Evolutionary conservation across 768 basidiomycete genomes (phyloP).

Genomic region (Boletus rubropictus): DNA sequence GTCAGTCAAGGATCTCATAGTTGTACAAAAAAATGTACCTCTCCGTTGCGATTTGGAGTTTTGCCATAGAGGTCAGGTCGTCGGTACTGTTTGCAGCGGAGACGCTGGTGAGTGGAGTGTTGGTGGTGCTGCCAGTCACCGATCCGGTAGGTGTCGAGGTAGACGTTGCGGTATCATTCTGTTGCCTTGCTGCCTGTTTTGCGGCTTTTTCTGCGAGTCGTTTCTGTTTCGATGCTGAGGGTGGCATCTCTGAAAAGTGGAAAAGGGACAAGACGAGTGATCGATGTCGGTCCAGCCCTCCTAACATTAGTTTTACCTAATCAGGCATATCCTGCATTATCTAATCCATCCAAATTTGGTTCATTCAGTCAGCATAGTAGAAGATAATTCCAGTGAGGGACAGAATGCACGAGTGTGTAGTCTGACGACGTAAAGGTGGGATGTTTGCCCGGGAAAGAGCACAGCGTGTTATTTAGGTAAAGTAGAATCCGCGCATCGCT

Average conservation of each 20-base stretch:
- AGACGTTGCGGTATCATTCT: slow-evolving; percentile 39
- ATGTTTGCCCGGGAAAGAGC: too few relatives aligned
- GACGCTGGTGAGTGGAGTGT: slow-evolving; percentile 79
- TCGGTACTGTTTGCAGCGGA: slow-evolving; percentile 79
- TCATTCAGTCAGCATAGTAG: not conserved
- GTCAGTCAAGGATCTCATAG: slow-evolving; percentile 1
- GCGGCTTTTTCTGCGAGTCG: slow-evolving; percentile 92
- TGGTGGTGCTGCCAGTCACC: slow-evolving; percentile 52
- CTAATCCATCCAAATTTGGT: slow-evolving; percentile 20
- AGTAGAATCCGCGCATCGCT: too few relatives aligned
- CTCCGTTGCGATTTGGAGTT: slow-evolving; percentile 84
- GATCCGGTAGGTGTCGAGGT: slow-evolving; percentile 63
- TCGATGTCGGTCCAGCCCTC: slow-evolving; percentile 24
- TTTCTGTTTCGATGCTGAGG: slow-evolving; percentile 86
- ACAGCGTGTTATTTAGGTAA: too few relatives aligned
- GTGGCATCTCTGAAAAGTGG: slow-evolving; percentile 46
- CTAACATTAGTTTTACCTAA: slow-evolving; percentile 14
- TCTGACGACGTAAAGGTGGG: too few relatives aligned
- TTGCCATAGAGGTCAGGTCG: slow-evolving; percentile 81
- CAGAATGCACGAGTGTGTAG: too few relatives aligned
- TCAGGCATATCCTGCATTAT: slow-evolving; percentile 20
- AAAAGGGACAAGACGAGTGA: slow-evolving; percentile 15
- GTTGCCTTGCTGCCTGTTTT: slow-evolving; percentile 61
- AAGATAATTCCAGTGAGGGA: too few relatives aligned
- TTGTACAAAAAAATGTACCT: slow-evolving; percentile 42